Conservation (phyloP, 495 filamentous ascomycete species). For the Aspergillus nanangensis region DNA sequence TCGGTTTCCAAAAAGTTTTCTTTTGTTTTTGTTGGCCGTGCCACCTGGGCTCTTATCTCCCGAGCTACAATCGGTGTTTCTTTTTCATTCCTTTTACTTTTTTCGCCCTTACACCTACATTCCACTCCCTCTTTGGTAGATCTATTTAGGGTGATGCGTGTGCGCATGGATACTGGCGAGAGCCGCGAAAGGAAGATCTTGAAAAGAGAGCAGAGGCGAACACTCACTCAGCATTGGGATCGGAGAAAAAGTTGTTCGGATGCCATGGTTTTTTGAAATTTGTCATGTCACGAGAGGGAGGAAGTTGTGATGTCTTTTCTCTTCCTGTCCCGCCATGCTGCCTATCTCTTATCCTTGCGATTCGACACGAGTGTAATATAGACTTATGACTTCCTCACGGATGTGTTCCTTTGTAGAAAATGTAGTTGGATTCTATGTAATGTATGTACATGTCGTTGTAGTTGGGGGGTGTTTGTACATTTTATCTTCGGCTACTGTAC, state of each 20-base stretch:
- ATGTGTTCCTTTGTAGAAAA: slow-evolving; percentile 8
- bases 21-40: slow-evolving; percentile 37
- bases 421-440: too few relatives aligned
- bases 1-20: slow-evolving; percentile 45
- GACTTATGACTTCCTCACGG: slow-evolving; percentile 35
- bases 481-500: neutral
- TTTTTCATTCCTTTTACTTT: neutral
- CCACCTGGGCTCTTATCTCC: slow-evolving; percentile 31
- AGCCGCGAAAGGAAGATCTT: too few relatives aligned
- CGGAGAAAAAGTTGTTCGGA: slow-evolving; percentile 24
- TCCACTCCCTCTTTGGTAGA: too few relatives aligned
- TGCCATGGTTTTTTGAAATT: slow-evolving; percentile 14
- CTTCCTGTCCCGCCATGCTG: slow-evolving; percentile 20
- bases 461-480: too few relatives aligned
- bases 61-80: neutral
- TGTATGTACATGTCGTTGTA: too few relatives aligned
- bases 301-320: slow-evolving; percentile 32
- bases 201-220: slow-evolving; percentile 4
- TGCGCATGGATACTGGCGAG: too few relatives aligned
- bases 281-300: slow-evolving; percentile 20
- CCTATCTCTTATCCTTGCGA: slow-evolving; percentile 15
- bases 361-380: slow-evolving; percentile 34
- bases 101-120: too few relatives aligned
- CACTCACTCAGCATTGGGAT: slow-evolving; percentile 12
- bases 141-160: too few relatives aligned